A percentile compares a stretch with the other conserved stretches of the same genome.
Conservation (phyloP, 768 basidiomycete genomes). For the Pleurotus tuber-regium region DNA sequence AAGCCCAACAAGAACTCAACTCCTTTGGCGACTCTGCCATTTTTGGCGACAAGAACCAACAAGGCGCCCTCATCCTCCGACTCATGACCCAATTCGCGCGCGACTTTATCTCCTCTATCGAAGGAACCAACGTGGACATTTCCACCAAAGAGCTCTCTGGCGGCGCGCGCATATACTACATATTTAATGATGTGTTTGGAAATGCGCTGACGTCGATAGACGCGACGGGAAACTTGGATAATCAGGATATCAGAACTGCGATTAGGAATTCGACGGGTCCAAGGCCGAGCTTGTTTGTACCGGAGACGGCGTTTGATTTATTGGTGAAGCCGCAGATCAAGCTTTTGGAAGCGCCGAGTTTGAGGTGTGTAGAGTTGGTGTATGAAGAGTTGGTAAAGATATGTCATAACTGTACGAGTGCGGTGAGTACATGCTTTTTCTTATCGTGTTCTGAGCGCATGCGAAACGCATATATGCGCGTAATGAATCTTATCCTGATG, state of each 20-base stretch:
- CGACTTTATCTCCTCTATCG: conserved; percentile 96
- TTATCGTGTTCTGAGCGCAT: no score
- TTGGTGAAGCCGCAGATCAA: conserved; percentile 99
- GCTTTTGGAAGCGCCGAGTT: conserved; percentile 87
- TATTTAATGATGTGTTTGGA: conserved; percentile 98
- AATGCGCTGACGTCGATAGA: conserved; percentile 88
- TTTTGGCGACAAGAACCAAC: conserved; percentile 90
- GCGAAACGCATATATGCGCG: not conserved
- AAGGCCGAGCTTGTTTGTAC: conserved; percentile 92
- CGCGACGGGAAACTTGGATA: conserved; percentile 86
- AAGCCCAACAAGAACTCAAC: conserved; percentile 97
- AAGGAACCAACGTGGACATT: conserved; percentile 93
- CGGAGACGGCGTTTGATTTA: conserved; percentile 95
- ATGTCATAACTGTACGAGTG: conserved; percentile 95
- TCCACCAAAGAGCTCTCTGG: conserved; percentile 98
- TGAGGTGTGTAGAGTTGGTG: conserved; percentile 95
- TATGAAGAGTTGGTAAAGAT: conserved; percentile 99
- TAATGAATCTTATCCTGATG: no score
- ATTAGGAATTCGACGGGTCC: conserved; percentile 99
- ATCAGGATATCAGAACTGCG: conserved; percentile 95
- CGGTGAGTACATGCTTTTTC: no score
- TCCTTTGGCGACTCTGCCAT: conserved; percentile 93
- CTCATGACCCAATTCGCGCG: conserved; percentile 99
- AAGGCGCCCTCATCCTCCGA: conserved; percentile 87
- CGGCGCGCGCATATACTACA: conserved; percentile 98